Base-by-base conservation (phyloP, 805 yeast genomes). In the Debaryomyces castellii region DNA sequence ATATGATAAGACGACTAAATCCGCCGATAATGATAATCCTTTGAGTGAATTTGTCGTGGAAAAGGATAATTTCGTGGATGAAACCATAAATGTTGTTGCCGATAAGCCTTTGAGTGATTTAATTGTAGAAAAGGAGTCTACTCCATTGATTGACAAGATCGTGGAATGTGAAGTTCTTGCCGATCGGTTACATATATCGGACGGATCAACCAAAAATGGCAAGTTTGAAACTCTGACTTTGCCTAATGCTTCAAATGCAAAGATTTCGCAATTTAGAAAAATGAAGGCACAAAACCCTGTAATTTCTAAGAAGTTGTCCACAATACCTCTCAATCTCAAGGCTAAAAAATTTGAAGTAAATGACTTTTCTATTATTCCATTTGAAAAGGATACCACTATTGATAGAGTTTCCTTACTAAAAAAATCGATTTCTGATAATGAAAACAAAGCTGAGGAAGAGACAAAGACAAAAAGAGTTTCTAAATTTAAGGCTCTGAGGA, bases 401-500 rank as follows among this genome's bases (percentile, higher is more conserved):
- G 51, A 54, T 30, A 40, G 60, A 25, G 43, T 40, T 10, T 14
- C 36, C 9, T 39, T 49, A 3, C 39, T 56, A n/a, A 46, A 35
- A 9, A 45, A 51, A 20, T 52, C 55, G 12, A 53, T 56, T 4
- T 20, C 39, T 10, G 50, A 54, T 16, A 37, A 37, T 22, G 60
- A 54, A 35, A 53, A 48, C 28, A 42, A 33, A 28, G 50, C 57
- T 8, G 39, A 46, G 20, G 52, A 46, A 18, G 54, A 44, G 32
- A 51, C 9, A 35, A 20, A 11, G 22, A 18, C 24, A 18, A 60
- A 78, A 6, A 82, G 73, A 48, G 67, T 79, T 1, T 86, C 95
- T 57, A 69, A 89, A 41, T 89, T 89, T 62, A 85, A 73, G 55
- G 79, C 87, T 10, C 85, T 87, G n/a, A 52, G 64, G 33, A 45